phyloP scores from a whole-genome alignment of 192 early-diverging fungal species.

The Spizellomyces punctatus region DNA sequence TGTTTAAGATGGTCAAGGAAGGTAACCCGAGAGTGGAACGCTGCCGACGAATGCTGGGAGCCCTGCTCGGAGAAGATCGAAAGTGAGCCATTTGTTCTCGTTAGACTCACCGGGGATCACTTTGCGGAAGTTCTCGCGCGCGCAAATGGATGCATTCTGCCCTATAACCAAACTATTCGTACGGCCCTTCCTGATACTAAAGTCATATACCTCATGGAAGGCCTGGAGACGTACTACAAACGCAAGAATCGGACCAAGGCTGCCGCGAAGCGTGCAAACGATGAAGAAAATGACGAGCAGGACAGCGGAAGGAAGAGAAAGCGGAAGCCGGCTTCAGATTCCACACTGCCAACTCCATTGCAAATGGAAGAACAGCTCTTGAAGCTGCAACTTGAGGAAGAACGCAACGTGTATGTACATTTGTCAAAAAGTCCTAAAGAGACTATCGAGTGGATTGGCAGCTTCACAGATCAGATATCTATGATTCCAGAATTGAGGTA shows the following conservation, averaged over 20 bases:
- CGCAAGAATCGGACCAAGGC: conserved; percentile 3
- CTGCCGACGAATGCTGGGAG: conserved; percentile 20
- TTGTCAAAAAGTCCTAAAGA: conserved; percentile 11
- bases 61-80: conserved; percentile 25
- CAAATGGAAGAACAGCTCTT: conserved; percentile 25
- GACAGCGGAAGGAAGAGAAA: conserved; percentile 7
- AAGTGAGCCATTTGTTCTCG: conserved; percentile 12
- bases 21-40: conserved; percentile 30
- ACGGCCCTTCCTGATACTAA: neutral
- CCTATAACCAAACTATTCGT: conserved; percentile 3
- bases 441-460: conserved; percentile 24
- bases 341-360: neutral
- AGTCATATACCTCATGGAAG: conserved; percentile 34
- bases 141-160: neutral
- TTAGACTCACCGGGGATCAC: conserved; percentile 11
- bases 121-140: neutral
- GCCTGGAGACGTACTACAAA: conserved; percentile 30
- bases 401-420: conserved; percentile 13
- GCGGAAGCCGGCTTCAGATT: conserved; percentile 9
- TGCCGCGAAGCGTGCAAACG: neutral
- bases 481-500: conserved; percentile 34
- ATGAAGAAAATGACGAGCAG: neutral
- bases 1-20: conserved; percentile 21
- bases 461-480: conserved; percentile 38
- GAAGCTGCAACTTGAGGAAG: conserved; percentile 18